phyloP scores from a whole-genome alignment of 2,329 filamentous ascomycete genomes.

The Botryosphaeria dothidea region DNA sequence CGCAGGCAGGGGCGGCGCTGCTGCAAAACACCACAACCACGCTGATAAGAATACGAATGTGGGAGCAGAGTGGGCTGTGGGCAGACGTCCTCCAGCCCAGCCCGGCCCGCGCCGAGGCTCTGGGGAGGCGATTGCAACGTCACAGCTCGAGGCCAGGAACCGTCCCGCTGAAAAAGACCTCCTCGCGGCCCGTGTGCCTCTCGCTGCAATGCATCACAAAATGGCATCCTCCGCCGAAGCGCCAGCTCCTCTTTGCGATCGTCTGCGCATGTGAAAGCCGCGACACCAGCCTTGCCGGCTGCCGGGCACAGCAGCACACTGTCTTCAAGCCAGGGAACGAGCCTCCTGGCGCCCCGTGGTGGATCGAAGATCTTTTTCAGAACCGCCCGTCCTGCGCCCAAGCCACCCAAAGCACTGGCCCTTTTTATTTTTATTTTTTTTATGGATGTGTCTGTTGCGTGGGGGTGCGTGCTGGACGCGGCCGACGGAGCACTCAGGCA shows the following conservation, averaged over 20 bases:
- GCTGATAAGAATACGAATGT: conserved; percentile 12
- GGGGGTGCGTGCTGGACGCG: neutral
- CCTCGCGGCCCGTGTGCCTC: neutral
- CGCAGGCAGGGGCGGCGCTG: neutral
- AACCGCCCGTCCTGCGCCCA: neutral
- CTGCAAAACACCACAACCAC: neutral
- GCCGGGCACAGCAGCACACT: neutral
- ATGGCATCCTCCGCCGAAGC: neutral
- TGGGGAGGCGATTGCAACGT: conserved; percentile 1
- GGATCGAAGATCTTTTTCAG: conserved; percentile 1
- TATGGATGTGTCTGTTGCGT: neutral
- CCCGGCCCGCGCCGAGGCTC: conserved; percentile 3
- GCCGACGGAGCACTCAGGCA: neutral
- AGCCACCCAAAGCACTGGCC: neutral
- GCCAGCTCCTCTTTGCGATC: neutral
- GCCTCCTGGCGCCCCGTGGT: neutral
- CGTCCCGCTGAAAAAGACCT: neutral
- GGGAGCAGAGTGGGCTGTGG: neutral
- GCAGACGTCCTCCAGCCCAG: neutral
- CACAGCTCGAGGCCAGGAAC: conserved; percentile 4
- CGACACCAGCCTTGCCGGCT: neutral
- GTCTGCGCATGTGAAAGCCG: conserved; percentile 1
- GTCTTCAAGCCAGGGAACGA: neutral
- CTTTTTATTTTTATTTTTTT: neutral
- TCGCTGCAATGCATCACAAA: neutral